phyloP scores from a whole-genome alignment of 208 protist genomes.

The Leishmania arabica region DNA sequence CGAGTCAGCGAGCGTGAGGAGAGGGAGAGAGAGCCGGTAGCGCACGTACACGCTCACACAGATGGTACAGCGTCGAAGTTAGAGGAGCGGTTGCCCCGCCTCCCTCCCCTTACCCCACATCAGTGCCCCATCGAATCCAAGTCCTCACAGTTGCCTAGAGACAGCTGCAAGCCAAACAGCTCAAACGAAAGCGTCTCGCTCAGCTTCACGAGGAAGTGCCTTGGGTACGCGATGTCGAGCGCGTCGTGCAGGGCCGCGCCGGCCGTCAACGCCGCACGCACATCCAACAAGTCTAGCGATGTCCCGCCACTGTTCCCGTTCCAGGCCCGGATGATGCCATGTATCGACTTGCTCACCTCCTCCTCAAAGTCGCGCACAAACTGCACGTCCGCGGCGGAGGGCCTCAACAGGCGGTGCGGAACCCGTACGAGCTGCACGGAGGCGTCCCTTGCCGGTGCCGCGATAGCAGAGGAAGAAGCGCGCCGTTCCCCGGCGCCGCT shows the following conservation, averaged over 20 bases:
- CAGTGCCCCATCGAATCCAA: constrained; percentile 40
- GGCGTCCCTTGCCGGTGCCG: constrained; percentile 3
- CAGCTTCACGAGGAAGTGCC: constrained; percentile 67
- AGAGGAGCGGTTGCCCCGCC: neutral
- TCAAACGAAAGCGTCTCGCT: constrained; percentile 59
- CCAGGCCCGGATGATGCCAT: neutral
- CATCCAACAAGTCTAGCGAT: constrained; percentile 13
- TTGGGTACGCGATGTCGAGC: constrained; percentile 49
- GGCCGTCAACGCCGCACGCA: constrained; percentile 12
- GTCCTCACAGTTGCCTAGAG: constrained; percentile 81
- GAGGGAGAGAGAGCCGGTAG: neutral
- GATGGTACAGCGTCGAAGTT: too few relatives aligned
- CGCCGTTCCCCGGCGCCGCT: neutral
- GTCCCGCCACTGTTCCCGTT: neutral
- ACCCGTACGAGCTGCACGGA: constrained; percentile 28
- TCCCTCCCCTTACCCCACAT: neutral
- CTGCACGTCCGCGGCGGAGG: constrained; percentile 21
- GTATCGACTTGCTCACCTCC: constrained; percentile 31
- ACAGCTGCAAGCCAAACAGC: constrained; percentile 60
- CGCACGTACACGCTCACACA: too few relatives aligned
- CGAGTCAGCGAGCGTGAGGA: neutral
- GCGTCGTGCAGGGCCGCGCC: constrained; percentile 23
- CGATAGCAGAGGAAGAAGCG: neutral
- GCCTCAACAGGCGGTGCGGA: constrained; percentile 21
- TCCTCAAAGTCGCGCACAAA: constrained; percentile 35